Conservation (phyloP, 176 grass and related monocot species). For the Rhynchospora tenuis region DNA sequence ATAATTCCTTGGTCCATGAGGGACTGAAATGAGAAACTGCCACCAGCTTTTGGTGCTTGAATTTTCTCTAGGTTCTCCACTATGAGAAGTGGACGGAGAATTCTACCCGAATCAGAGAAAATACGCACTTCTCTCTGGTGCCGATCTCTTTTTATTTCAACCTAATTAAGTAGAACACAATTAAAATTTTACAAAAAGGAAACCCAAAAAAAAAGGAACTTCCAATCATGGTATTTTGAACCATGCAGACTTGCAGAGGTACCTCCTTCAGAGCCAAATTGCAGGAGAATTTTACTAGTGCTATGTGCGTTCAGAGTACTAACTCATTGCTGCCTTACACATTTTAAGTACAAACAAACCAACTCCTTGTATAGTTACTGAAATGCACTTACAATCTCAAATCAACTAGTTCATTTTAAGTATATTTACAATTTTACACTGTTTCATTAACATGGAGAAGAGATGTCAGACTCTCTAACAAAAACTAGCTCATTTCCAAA, state of each 20-base stretch:
- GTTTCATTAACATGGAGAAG: background rate
- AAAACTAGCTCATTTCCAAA: background rate
- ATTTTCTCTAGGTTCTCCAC: conserved; percentile 89
- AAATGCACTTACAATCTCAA: background rate
- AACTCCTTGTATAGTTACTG: background rate
- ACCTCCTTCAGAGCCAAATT: background rate
- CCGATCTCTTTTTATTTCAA: conserved; percentile 90
- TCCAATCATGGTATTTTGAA: background rate
- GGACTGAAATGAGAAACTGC: conserved; percentile 49
- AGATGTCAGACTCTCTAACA: background rate
- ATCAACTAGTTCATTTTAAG: background rate
- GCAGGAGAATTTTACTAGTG: background rate
- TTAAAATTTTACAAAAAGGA: background rate
- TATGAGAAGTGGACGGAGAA: conserved; percentile 85
- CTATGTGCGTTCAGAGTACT: background rate
- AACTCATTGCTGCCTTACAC: background rate
- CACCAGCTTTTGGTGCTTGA: conserved; percentile 46
- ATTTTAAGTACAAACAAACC: background rate
- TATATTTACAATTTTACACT: background rate
- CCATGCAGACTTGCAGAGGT: background rate
- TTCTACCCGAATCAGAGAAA: conserved; percentile 81
- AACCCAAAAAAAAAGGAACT: background rate
- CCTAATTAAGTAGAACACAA: conserved; percentile 38
- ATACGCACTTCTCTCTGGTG: conserved; percentile 81
- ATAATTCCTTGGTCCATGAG: conserved; percentile 87